phyloP scores from a whole-genome alignment of 441 rosid species.

The Geranium incanum region DNA sequence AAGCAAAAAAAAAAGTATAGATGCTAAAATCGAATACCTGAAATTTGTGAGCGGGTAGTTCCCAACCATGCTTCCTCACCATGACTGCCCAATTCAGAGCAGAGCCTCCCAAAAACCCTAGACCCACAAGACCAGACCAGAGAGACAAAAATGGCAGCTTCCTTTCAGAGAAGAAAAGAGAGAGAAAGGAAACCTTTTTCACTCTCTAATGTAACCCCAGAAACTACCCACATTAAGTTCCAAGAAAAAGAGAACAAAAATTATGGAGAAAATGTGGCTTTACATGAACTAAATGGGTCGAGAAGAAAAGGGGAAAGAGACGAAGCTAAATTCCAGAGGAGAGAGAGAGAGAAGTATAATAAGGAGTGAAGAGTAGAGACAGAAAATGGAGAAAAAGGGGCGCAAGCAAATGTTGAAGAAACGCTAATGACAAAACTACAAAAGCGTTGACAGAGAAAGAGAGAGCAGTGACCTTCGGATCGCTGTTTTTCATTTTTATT shows the following conservation, averaged over 20 bases:
- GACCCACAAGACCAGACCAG: background rate
- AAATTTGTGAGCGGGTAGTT: conserved; percentile 83
- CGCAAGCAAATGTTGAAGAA: background rate
- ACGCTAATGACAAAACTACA: background rate
- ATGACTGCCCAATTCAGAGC: conserved; percentile 34
- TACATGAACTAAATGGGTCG: background rate
- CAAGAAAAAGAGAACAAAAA: background rate
- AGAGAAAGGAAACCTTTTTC: background rate
- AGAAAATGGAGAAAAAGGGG: background rate
- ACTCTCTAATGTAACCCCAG: background rate
- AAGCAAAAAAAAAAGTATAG: conserved; percentile 2
- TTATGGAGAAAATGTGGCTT: background rate
- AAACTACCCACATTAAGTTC: background rate
- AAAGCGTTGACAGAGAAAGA: background rate
- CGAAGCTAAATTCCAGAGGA: background rate
- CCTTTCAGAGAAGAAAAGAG: background rate
- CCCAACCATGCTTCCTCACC: conserved; percentile 97
- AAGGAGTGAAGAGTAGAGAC: background rate
- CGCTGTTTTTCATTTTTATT: too few species aligned
- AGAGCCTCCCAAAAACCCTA: conserved; percentile 25
- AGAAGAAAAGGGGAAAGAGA: background rate
- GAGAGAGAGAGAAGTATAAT: background rate
- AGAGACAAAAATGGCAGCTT: background rate
- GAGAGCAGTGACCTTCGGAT: background rate
- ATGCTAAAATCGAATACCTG: conserved; percentile 38